Percentiles rank a stretch among this genome's conserved stretches.
Evolutionary conservation across 495 filamentous ascomycete species (phyloP).

Genomic region (Aspergillus coremiiformis): DNA sequence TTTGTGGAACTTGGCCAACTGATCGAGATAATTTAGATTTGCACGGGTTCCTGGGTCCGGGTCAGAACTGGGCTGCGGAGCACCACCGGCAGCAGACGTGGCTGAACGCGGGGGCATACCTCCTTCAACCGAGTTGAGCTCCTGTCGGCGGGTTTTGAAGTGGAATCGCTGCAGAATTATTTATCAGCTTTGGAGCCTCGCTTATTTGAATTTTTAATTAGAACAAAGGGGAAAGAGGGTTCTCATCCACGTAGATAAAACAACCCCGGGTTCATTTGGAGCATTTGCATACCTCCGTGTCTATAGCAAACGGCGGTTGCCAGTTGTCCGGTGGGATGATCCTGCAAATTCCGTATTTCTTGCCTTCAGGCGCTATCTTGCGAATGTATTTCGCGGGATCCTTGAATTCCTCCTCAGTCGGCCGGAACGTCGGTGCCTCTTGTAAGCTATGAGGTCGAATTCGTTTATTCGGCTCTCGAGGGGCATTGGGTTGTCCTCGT

Average conservation of each 20-base stretch:
- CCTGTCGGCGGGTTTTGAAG: constrained; percentile 92
- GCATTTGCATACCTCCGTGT: constrained; percentile 73
- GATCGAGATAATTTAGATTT: constrained; percentile 93
- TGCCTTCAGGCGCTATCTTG: constrained; percentile 78
- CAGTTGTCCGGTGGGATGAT: constrained; percentile 89
- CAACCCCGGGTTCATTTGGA: too few relatives aligned
- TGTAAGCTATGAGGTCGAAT: constrained; percentile 73
- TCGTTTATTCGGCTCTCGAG: constrained; percentile 67
- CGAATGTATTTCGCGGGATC: constrained; percentile 89
- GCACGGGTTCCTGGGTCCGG: constrained; percentile 69
- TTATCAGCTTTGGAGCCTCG: neutral
- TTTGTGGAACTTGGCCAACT: constrained; percentile 92
- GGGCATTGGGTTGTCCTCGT: constrained; percentile 66
- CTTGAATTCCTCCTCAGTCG: constrained; percentile 88
- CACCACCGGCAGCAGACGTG: constrained; percentile 27
- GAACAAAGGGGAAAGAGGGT: neutral
- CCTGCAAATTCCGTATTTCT: constrained; percentile 85
- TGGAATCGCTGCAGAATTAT: constrained; percentile 67
- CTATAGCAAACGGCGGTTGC: constrained; percentile 92
- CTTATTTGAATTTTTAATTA: neutral
- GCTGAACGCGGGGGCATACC: constrained; percentile 55
- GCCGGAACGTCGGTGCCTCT: constrained; percentile 87
- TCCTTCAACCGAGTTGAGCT: constrained; percentile 97
- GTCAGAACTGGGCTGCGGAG: constrained; percentile 34
- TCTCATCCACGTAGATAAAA: neutral